Evolutionary conservation across 2,329 filamentous ascomycete species (phyloP), one percentile per base, ranked within the genome.

Genomic region (Neofusicoccum umdonicola): DNA sequence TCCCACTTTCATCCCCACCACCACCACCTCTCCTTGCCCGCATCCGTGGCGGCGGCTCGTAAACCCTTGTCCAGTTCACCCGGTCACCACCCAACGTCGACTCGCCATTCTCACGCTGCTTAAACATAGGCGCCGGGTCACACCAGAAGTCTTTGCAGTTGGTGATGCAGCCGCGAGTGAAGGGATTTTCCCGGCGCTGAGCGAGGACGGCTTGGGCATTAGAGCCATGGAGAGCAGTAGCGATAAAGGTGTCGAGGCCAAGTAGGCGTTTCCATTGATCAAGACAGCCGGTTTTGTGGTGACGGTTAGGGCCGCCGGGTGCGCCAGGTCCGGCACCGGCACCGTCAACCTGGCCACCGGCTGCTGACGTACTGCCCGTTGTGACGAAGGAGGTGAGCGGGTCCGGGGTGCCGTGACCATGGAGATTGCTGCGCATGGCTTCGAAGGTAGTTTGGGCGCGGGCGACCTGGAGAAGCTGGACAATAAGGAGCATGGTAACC

Each of bases 61-160:
- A 99, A 84, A 98, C 87, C 64, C 85, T 86, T 19, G 90, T 91
- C 77, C 97, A 99, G 78, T 97, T 92, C 52, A 99, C 87, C 44
- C 84, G 81, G 71, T 90, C 85, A 2, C 95, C 94, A 13, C 88
- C 91, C 7, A 99, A 79, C 75, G 93, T 80, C 0, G 90, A 93
- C 48, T 84, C 83, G 12, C 93, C 93, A 58, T 86, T 89, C 71
- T 91, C 87, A 65, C 90, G 85, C 70, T 84, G 87, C 11, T 90
- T 88, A 74, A 97, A 94, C 17, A 96, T 77, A 0, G 94, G 90
- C 2, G 91, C 89, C 1, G 91, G 88, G 74, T 98, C 95, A 72
- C 91, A 94, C 92, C 93, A 98, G 76, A 99, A 99, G 77, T 99
- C 96, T 69, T 87, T 90, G 78, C 95, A 99, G 74, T 99, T 99